Conservation (phyloP, 129 eudicot species). For the Centella asiatica region DNA sequence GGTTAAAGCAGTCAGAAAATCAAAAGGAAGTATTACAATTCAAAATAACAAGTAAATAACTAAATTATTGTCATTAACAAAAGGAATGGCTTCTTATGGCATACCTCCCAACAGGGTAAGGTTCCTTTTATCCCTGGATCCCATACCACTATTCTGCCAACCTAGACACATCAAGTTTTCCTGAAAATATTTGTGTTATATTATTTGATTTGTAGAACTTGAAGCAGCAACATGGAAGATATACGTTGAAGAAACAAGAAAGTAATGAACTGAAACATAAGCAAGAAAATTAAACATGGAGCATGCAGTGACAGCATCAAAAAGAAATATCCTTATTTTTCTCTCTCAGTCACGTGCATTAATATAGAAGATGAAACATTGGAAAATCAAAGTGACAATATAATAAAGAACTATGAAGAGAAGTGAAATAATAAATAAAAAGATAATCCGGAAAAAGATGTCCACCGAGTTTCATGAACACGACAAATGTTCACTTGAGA, state of each 20-base stretch:
- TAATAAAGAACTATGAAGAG: too few species aligned
- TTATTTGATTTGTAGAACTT: not conserved
- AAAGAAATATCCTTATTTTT: too few species aligned
- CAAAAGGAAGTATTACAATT: not conserved
- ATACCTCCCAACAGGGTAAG: constrained; percentile 79
- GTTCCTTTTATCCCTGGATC: constrained; percentile 48
- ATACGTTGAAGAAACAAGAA: constrained; percentile 1
- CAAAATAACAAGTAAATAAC: not conserved
- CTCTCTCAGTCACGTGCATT: too few species aligned
- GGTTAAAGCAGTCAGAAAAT: not conserved
- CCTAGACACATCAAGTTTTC: constrained; percentile 84
- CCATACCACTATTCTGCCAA: constrained; percentile 85
- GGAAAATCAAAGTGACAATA: too few species aligned
- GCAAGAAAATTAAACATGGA: not conserved
- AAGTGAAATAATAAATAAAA: too few species aligned
- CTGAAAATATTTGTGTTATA: constrained; percentile 28
- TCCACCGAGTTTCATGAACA: too few species aligned
- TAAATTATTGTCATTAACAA: not conserved
- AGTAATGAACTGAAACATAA: not conserved
- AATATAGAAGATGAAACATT: too few species aligned
- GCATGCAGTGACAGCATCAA: too few species aligned
- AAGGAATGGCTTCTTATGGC: not conserved
- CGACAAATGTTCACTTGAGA: too few species aligned
- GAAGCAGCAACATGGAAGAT: not conserved
- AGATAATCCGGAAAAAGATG: too few species aligned